Base-by-base conservation (phyloP, 148 eudicot genomes). In the Pouteria glomerata region DNA sequence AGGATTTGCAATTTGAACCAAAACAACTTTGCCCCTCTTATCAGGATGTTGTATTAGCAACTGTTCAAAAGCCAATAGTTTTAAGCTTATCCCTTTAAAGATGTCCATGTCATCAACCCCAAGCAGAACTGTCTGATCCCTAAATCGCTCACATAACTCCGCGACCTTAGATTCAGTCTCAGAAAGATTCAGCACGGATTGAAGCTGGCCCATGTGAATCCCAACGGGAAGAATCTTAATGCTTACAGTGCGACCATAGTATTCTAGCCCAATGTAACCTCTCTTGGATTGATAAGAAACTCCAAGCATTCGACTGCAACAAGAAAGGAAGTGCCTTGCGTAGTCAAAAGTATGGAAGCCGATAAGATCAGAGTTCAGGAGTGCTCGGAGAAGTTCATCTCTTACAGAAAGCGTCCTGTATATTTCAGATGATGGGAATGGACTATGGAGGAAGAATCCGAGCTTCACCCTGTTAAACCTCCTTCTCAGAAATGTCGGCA, bases 61-160 rank as follows among this genome's bases (percentile, higher is more conserved):
- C 48, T 89, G 89, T 56, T 92, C 97, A 76, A 92, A 87, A 19
- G 97, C 97, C 73, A 92, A 65, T 59, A 92, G 87, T 69, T 92
- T 92, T 76, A 92, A 73, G 70, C 90, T 92, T 51, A 92, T 89
- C 33, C 97, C 97, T 75, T 92, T 92, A 57, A 91, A 91, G 34
- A 91, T 91, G 67, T 91, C 97, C 97, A 91, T 91, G 76, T 91
- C 97, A 73, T 91, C 97, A 56, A 91, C 97, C 68, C 97, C 97
- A 45, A 91, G 92, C 87, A 92, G 83, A 45, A 92, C 92, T 8
- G 81, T 89, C 64, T 82, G 86, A 66, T 80, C 85, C 48, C 73
- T 74, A 57, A 87, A 89, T 57, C 73, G 81, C 60, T 83, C 77
- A 45, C 84, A 77, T 29, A 92, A 44, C 56, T 89, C 90, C 13